A percentile compares a stretch with the other conserved stretches of the same genome.
phyloP scores from a whole-genome alignment of 2,329 filamentous ascomycete genomes.

The Dothidotthia symphoricarpi region DNA sequence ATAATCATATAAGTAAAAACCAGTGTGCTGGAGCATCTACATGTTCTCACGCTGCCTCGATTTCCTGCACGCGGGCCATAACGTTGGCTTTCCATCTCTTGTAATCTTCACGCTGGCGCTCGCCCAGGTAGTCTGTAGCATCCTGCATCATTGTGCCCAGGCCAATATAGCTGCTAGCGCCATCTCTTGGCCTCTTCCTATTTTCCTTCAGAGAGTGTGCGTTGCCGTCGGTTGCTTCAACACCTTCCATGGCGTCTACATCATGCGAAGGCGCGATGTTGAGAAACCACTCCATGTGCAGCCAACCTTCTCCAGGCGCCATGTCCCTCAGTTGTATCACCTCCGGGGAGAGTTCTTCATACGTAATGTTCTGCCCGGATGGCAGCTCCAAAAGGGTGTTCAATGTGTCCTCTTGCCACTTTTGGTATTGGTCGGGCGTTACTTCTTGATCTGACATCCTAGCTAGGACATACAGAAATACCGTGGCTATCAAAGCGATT shows the following conservation, averaged over 20 bases:
- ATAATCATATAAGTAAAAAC: too few relatives aligned
- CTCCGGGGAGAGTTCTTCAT: conserved; percentile 45
- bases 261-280: conserved; percentile 46
- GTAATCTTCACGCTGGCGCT: conserved; percentile 61
- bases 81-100: conserved; percentile 63
- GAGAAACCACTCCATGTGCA: conserved; percentile 58
- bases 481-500: conserved; percentile 55
- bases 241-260: conserved; percentile 28
- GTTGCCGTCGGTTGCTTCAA: conserved; percentile 23
- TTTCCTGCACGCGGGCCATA: conserved; percentile 54
- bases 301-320: conserved; percentile 42
- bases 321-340: conserved; percentile 35
- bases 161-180: conserved; percentile 49
- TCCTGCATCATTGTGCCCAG: conserved; percentile 71
- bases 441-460: conserved; percentile 40
- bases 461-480: conserved; percentile 61
- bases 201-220: conserved; percentile 23
- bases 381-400: conserved; percentile 51
- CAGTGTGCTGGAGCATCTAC: too few relatives aligned
- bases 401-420: conserved; percentile 47
- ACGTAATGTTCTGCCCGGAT: conserved; percentile 49
- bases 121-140: conserved; percentile 68
- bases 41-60: conserved; percentile 42
- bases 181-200: conserved; percentile 44
- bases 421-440: conserved; percentile 32